Evolutionary conservation across 164 flowering plant genomes (phyloP), one percentile per base, ranked within the genome.

Genomic region (Aristolochia fimbriata): DNA sequence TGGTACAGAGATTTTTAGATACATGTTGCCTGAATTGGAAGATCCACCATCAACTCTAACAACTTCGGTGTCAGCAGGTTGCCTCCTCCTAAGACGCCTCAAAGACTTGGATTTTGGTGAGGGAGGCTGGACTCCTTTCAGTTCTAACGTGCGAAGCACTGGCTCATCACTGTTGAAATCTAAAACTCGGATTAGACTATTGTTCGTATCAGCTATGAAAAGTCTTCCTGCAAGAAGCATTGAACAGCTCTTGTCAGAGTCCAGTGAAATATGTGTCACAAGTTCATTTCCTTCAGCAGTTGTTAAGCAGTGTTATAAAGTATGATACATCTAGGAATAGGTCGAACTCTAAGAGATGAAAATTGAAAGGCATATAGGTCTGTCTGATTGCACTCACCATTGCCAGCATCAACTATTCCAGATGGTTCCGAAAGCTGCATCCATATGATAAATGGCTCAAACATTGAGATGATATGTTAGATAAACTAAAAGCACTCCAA

Each of bases 351-450:
- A n/a, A n/a, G n/a, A n/a, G n/a, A n/a, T 17, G 1, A 16, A 1
- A 50, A 3, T n/a, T 50, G 20, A 50, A 50, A 50, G 22, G 11
- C 53, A 8, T 8, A 22, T 16, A 49, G 19, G 19, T 17, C 5
- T 16, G 7, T 49, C 22, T 17, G 22, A 49, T 49, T 24, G 51
- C 16, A 16, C 68, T 78, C 61, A 91, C 96, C 97, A 70, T 79
- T 77, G 77, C 76, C 80, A 20, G 74, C 84, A 68, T 78, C 83
- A 67, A 78, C 74, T 61, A 91, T 74, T 65, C 94, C 97, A 12
- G 97, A 74, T 55, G 97, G 97, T 73, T 91, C 96, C 33, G 93
- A 88, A 47, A 91, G 90, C 96, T 87, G 90, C 77, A 83, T 37
- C 43, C 4, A 37, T 10, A 37, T 37, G 43, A 37, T 37, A 37